Conservation (phyloP, 2,329 filamentous ascomycete species). For the Decorospora gaudefroyi region DNA sequence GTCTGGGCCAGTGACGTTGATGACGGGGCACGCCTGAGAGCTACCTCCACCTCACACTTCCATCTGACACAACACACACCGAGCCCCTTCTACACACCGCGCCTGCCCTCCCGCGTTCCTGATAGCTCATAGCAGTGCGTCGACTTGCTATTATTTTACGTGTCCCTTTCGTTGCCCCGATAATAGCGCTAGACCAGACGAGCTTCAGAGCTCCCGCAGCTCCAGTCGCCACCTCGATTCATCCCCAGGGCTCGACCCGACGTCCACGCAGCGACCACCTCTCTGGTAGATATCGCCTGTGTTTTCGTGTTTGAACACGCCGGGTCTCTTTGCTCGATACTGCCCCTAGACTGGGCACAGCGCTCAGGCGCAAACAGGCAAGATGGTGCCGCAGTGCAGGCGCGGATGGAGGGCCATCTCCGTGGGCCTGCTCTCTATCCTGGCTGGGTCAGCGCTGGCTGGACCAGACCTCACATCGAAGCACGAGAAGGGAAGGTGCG, state of each 20-base stretch:
- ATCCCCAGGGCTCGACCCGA: no score
- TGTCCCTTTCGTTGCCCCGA: conserved; percentile 1
- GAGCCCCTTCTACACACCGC: background rate
- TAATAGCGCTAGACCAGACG: background rate
- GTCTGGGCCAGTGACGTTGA: conserved; percentile 24
- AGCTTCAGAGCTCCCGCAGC: conserved; percentile 8
- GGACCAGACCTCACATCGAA: conserved; percentile 52
- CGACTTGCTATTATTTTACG: background rate
- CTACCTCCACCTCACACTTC: conserved; percentile 17
- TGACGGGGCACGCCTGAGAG: conserved; percentile 16
- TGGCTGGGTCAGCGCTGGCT: conserved; percentile 36
- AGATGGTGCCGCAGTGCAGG: conserved; percentile 31
- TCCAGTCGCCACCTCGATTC: conserved; percentile 22
- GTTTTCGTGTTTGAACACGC: background rate
- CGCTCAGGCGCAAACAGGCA: conserved; percentile 21
- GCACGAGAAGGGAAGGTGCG: conserved; percentile 86
- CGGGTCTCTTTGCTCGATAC: background rate
- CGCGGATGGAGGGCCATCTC: conserved; percentile 31
- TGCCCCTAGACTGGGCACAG: background rate
- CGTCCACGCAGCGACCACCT: background rate
- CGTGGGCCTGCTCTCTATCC: conserved; percentile 36
- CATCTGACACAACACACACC: conserved; percentile 8
- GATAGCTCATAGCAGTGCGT: background rate
- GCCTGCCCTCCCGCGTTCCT: background rate
- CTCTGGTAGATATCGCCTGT: background rate